These are phyloP conservation scores for Penicillium polonicum DNA, from an alignment of 2,329 filamentous ascomycete species.

Conservation along the genomic window DNA sequence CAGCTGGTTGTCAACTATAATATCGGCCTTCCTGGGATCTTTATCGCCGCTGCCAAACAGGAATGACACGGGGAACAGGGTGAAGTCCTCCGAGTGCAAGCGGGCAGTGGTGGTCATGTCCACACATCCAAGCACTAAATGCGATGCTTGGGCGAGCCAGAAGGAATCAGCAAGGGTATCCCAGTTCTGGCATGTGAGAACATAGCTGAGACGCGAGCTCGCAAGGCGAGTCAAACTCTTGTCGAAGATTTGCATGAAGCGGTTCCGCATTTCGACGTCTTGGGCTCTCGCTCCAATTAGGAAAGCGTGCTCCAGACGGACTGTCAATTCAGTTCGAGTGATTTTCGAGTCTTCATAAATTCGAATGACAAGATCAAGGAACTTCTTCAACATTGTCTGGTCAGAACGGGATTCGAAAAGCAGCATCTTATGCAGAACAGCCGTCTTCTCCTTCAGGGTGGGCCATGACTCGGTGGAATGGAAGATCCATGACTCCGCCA, in stretches of 20 bases:
- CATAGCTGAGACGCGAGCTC: slow-evolving; percentile 82
- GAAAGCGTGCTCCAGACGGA: slow-evolving; percentile 97
- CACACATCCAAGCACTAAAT: slow-evolving; percentile 85
- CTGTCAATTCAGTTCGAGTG: slow-evolving; percentile 88
- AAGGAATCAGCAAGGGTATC: slow-evolving; percentile 92
- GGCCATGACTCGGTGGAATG: slow-evolving; percentile 92
- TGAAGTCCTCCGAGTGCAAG: slow-evolving; percentile 81
- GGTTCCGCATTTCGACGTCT: slow-evolving; percentile 94
- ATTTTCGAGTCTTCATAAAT: slow-evolving; percentile 99
- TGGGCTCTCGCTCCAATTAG: slow-evolving; percentile 89
- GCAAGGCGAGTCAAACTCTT: slow-evolving; percentile 90
- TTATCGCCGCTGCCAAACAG: slow-evolving; percentile 71
- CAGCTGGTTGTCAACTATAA: slow-evolving; percentile 78
- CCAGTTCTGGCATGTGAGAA: slow-evolving; percentile 93
- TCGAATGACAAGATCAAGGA: slow-evolving; percentile 90
- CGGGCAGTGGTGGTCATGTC: slow-evolving; percentile 79
- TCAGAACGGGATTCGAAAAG: slow-evolving; percentile 86
- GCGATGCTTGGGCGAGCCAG: slow-evolving; percentile 93
- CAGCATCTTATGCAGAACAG: slow-evolving; percentile 98
- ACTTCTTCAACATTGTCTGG: slow-evolving; percentile 82
- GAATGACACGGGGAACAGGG: slow-evolving; percentile 68
- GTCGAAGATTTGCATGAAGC: slow-evolving; percentile 96
- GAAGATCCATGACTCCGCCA: slow-evolving; percentile 97
- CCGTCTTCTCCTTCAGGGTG: slow-evolving; percentile 97
- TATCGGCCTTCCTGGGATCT: slow-evolving; percentile 61